Evolutionary conservation across 176 grass and related monocot genomes (phyloP), one percentile per base, ranked within the genome.

Genomic region (Elaeis guineensis): DNA sequence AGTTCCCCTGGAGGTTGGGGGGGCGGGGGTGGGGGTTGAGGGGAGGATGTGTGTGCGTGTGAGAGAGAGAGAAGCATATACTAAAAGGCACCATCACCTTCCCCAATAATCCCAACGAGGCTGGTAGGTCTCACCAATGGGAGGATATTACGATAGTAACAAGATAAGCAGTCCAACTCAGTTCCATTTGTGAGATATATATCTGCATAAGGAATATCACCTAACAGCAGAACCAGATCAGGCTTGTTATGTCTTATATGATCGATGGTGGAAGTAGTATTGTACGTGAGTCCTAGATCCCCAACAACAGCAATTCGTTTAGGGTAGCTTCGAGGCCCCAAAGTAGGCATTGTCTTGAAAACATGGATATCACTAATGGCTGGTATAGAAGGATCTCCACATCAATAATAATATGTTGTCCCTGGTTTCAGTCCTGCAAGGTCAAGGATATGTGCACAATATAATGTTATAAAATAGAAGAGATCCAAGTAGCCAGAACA

Each of bases 101-200:
- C 90, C 85, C 90, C 90, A 95, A 73, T 89, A 95, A 55, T 95
- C 90, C 82, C 90, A 95, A 1, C 85, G 90, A 7, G 82, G 82
- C 55, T 89, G 85, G 55, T 86, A 95, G 4, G 90, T 89, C 76
- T 95, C 85, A 24, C 86, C 82, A 61, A 89, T 83, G 21, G 82
- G 5, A 1, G 85, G 83, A 0, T 73, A 19, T 32, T 29, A 28
- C 5, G 25, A 28, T 3, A 0, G 3, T 28, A 3, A 66, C 90
- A 95, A 50, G 77, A 82, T 60, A 89, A 95, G 74, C 90, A 89
- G 16, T 89, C 82, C 0, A 82, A 44, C 0, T 85, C 90, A 12
- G 82, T 86, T 29, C 90, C 90, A 44, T 95, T 95, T 17, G 82
- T 89, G 3, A 95, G 75, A 58, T 95, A 89, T 20, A 95, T 72